phyloP scores from a whole-genome alignment of 2,329 filamentous ascomycete genomes.

The Periconia sp. region DNA sequence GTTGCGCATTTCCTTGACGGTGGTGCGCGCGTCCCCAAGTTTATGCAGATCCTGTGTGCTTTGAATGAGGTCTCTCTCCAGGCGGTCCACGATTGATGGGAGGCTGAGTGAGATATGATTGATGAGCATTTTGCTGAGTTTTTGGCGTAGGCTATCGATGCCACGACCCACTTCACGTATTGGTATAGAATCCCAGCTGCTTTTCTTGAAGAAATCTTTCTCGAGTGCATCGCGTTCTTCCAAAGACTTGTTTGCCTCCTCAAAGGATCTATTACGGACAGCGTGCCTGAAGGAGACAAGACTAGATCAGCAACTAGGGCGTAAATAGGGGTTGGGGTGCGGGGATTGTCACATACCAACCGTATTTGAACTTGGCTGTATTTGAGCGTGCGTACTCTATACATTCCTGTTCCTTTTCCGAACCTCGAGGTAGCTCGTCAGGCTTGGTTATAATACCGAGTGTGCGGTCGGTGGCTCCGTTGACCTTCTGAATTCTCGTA shows the following conservation, averaged over 20 bases:
- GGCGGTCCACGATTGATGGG: slow-evolving; percentile 22
- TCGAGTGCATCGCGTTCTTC: slow-evolving; percentile 43
- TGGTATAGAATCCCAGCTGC: slow-evolving; percentile 4
- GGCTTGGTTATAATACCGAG: slow-evolving; percentile 16
- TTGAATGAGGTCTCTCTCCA: slow-evolving; percentile 19
- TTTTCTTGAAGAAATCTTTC: slow-evolving; percentile 39
- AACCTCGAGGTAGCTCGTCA: slow-evolving; percentile 16
- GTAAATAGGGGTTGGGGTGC: slow-evolving; percentile 2
- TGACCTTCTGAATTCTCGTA: slow-evolving; percentile 4
- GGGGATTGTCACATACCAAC: slow-evolving; percentile 6
- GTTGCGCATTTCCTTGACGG: slow-evolving; percentile 48
- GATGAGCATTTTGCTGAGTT: slow-evolving; percentile 53
- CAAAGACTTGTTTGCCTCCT: slow-evolving; percentile 3
- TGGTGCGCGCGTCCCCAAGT: slow-evolving; percentile 52
- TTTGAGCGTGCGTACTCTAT: slow-evolving; percentile 4
- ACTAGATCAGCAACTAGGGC: slow-evolving; percentile 4
- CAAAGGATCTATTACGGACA: slow-evolving; percentile 4
- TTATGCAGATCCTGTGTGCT: slow-evolving; percentile 37
- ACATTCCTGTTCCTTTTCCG: slow-evolving; percentile 6
- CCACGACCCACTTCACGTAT: slow-evolving; percentile 5
- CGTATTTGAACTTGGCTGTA: slow-evolving; percentile 5
- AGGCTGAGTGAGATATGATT: slow-evolving; percentile 30
- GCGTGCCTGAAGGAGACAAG: slow-evolving; percentile 4
- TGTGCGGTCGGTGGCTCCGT: slow-evolving; percentile 3
- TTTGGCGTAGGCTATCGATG: slow-evolving; percentile 42